phyloP scores from a whole-genome alignment of 768 basidiomycete species.

The Kondoa subrosea region DNA sequence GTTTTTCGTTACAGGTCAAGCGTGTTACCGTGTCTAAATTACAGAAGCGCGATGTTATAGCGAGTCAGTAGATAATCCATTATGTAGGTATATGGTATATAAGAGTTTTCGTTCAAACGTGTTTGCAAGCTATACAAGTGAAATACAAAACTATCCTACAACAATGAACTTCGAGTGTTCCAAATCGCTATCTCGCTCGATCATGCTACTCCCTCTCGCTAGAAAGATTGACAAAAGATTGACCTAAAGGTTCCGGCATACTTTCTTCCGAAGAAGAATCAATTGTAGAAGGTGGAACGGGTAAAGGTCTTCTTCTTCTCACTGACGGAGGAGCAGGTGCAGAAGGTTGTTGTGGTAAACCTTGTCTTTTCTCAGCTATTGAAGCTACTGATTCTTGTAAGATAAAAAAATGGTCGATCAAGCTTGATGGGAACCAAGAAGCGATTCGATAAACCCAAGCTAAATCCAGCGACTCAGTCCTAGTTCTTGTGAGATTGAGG shows the following conservation, averaged over 20 bases:
- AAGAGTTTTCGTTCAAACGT: background rate
- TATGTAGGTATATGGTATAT: too few relatives aligned
- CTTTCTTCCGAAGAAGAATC: background rate
- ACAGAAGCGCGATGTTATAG: too few relatives aligned
- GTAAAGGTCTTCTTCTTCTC: constrained; percentile 7
- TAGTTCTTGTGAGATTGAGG: background rate
- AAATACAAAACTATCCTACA: background rate
- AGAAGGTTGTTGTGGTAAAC: background rate
- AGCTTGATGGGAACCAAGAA: constrained; percentile 8
- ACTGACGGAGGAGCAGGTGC: background rate
- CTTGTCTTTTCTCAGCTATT: background rate
- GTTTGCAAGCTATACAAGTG: background rate
- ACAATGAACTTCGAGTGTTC: too few relatives aligned
- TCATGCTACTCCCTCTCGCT: background rate
- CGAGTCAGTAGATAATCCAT: too few relatives aligned
- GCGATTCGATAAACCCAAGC: constrained; percentile 14
- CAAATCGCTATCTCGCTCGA: too few relatives aligned
- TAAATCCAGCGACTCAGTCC: background rate
- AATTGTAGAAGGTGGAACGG: constrained; percentile 11
- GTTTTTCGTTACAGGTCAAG: background rate
- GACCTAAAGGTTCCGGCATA: background rate
- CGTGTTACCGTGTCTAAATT: background rate
- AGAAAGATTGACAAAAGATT: background rate
- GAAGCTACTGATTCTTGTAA: constrained; percentile 10
- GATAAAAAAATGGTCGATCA: constrained; percentile 16